Evolutionary conservation across 2,329 filamentous ascomycete species (phyloP), one percentile per base, ranked within the genome.

Genomic region (Penicillium sp.): DNA sequence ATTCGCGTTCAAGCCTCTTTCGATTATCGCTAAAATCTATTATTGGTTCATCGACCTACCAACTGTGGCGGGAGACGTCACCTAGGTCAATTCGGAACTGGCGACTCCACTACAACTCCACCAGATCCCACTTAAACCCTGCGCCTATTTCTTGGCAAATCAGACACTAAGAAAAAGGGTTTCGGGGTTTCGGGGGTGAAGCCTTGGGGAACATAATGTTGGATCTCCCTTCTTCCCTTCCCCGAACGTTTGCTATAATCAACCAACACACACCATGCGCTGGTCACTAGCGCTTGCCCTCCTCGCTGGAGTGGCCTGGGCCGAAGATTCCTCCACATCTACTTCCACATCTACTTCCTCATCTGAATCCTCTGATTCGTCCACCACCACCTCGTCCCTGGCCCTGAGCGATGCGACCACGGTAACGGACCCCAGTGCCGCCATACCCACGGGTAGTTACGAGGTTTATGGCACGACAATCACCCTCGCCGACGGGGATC

Each of bases 361-460:
- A 4, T 53, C 43, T 3, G 50, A 45, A 3, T 50, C 55, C 31
- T 43, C 46, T n/a, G 39, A 45, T 16, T 55, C 56, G 1, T 26
- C 42, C 4, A 44, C 56, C 14, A 47, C 43, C 8, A 33, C 49
- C 16, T 46, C 50, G 13, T 53, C 56, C n/a, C 10, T 58, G 16
- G 50, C 57, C 29, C 37, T 58, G 16, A 50, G 72, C 39, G 61
- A 65, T 25, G 70, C 25, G 58, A 58, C 26, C 23, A 63, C 56
- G 0, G 50, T 67, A 42, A 67, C 67, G 2, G 50, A 62, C 7
- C 62, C 67, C 33, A 57, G 64, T 47, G 62, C 61, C 31, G 59
- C 64, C 14, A 48, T 73, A 11, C 74, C 75, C 9, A 77, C 77
- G 3, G 77, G 77, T 23, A 57, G 60, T 21, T 80, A 80, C 61